A percentile compares a stretch with the other conserved stretches of the same genome.
Evolutionary conservation across 148 eudicot species (phyloP).

Genomic region (Camellia lanceoleosa): DNA sequence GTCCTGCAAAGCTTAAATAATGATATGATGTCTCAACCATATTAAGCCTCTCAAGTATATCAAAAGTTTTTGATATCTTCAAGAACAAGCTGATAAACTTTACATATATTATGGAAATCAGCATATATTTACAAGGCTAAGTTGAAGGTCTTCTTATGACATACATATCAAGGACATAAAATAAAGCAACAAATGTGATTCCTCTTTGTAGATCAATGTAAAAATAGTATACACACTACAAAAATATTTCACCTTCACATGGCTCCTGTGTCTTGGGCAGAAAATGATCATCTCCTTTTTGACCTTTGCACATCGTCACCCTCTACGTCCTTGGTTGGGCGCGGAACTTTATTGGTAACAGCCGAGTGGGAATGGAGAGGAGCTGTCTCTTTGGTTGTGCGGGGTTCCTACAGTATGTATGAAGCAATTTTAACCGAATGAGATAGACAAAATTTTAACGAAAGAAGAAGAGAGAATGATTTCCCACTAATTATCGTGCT

Average conservation of each 20-base stretch:
- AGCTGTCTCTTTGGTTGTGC: conserved; percentile 38
- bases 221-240: conserved; percentile 10
- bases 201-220: neutral
- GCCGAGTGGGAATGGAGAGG: conserved; percentile 24
- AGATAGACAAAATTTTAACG: neutral
- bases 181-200: conserved; percentile 4
- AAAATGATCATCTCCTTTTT: conserved; percentile 11
- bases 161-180: conserved; percentile 2
- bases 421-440: neutral
- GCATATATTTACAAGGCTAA: conserved; percentile 15
- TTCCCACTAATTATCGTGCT: no score
- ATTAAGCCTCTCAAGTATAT: no score
- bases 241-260: conserved; percentile 10
- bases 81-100: neutral
- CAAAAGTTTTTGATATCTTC: neutral
- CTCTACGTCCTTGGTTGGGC: conserved; percentile 10
- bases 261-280: neutral
- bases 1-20: no score
- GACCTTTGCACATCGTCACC: conserved; percentile 19
- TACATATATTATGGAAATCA: neutral
- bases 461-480: no score
- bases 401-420: conserved; percentile 40
- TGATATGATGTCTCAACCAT: no score
- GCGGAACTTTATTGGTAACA: conserved; percentile 22
- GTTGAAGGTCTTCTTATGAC: neutral